Conservation (phyloP, 1,139 yeast genomes). For the Yamadazyma sp. region DNA sequence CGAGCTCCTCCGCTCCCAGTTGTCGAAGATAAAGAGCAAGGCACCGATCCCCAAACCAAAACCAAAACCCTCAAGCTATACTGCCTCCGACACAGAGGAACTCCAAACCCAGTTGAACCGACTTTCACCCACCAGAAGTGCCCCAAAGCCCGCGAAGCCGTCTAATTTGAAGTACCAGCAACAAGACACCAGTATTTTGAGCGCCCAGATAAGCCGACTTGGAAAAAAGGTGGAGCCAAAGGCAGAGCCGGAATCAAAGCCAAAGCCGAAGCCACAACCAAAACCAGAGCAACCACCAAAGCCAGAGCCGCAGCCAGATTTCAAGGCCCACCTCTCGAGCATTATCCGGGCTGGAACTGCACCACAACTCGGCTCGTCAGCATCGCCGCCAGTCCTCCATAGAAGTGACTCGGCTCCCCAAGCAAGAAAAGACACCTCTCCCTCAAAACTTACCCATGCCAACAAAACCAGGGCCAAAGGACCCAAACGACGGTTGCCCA, state of each 20-base stretch:
- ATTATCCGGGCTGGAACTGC: constrained; percentile 16
- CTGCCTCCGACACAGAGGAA: constrained; percentile 20
- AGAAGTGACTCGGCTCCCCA: constrained; percentile 8
- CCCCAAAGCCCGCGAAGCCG: constrained; percentile 4
- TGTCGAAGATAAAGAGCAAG: constrained; percentile 12
- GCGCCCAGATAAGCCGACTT: constrained; percentile 6
- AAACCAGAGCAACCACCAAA: constrained; percentile 1
- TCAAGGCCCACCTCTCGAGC: constrained; percentile 12
- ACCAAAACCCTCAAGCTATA: constrained; percentile 8
- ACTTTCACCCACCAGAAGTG: constrained; percentile 5
- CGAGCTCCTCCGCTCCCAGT: constrained; percentile 12
- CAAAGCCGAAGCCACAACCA: constrained; percentile 3
- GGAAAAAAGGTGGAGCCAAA: constrained; percentile 10
- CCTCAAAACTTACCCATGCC: constrained; percentile 49
- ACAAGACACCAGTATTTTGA: constrained; percentile 5
- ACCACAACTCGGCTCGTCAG: constrained; percentile 7
- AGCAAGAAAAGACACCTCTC: constrained; percentile 10
- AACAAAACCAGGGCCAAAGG: constrained; percentile 70
- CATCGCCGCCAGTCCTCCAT: not conserved
- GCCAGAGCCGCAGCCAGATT: not conserved
- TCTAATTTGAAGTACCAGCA: constrained; percentile 5
- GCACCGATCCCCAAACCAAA: constrained; percentile 17
- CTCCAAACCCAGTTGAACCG: constrained; percentile 25
- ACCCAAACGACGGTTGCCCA: constrained; percentile 72
- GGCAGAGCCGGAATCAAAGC: constrained; percentile 10